Conservation (phyloP, 176 grass and related monocot genomes). For the Phragmites australis region DNA sequence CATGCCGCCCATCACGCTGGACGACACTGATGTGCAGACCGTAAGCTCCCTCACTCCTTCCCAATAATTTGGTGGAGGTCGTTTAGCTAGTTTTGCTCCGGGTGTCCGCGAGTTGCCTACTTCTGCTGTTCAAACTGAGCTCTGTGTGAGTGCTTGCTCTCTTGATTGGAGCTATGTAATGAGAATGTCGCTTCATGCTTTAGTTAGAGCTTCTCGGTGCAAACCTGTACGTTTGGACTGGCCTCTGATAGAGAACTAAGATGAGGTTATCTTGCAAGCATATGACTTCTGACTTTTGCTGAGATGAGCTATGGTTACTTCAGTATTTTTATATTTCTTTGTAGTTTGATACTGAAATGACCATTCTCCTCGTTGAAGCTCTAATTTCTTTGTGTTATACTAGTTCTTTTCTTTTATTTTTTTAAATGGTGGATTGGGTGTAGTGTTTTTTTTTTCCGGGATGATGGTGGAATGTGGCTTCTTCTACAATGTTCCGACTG, state of each 20-base stretch:
- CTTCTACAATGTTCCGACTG: conserved; percentile 4
- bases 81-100: not conserved
- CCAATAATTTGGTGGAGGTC: not conserved
- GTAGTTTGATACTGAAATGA: not conserved
- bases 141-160: not conserved
- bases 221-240: conserved; percentile 17
- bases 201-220: not conserved
- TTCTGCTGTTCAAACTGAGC: not conserved
- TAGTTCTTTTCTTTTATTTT: not conserved
- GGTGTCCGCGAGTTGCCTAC: not conserved
- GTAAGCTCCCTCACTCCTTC: conserved; percentile 43
- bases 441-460: not conserved
- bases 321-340: not conserved
- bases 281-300: not conserved
- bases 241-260: conserved; percentile 13
- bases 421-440: not conserved
- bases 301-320: not conserved
- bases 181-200: not conserved
- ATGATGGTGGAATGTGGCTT: conserved; percentile 14
- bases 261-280: not conserved
- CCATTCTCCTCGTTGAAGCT: not conserved
- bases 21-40: conserved; percentile 89
- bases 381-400: conserved; percentile 11
- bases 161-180: conserved; percentile 15
- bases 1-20: conserved; percentile 67